Conservation (phyloP, 2,329 filamentous ascomycete species). For the Purpureocillium lavendulum region DNA sequence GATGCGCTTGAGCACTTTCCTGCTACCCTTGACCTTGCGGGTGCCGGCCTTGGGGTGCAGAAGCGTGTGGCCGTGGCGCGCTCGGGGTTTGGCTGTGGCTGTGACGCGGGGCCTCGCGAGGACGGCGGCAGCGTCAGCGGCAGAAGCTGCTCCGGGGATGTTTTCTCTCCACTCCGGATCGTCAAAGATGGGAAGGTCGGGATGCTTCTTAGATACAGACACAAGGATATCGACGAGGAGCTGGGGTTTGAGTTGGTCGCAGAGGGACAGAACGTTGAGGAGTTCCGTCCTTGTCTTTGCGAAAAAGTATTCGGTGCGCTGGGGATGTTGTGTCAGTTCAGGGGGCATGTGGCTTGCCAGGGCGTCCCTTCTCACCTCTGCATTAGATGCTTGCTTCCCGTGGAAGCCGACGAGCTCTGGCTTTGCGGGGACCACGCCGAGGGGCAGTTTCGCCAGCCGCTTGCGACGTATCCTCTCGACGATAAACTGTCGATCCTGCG, state of each 20-base stretch:
- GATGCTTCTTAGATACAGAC: constrained; percentile 32
- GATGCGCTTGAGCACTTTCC: constrained; percentile 23
- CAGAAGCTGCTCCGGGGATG: not conserved
- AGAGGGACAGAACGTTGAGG: constrained; percentile 30
- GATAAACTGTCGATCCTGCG: constrained; percentile 13
- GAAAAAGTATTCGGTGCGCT: constrained; percentile 32
- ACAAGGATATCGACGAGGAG: constrained; percentile 32
- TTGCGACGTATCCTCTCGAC: constrained; percentile 22
- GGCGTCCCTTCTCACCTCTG: constrained; percentile 19
- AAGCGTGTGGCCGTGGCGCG: constrained; percentile 20
- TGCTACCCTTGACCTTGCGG: constrained; percentile 21
- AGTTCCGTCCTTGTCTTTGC: constrained; percentile 27
- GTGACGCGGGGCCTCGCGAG: constrained; percentile 2
- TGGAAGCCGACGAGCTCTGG: constrained; percentile 29
- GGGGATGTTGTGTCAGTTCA: not conserved
- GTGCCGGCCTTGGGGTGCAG: constrained; percentile 15
- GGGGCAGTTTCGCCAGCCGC: constrained; percentile 22
- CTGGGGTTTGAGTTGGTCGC: constrained; percentile 30
- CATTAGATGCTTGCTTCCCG: constrained; percentile 22
- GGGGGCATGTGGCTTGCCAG: not conserved
- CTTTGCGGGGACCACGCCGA: constrained; percentile 23
- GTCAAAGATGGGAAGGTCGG: constrained; percentile 32
- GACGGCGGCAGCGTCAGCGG: constrained; percentile 1
- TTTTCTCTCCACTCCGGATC: constrained; percentile 30
- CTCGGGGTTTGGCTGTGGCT: not conserved